Evolutionary conservation across 1,284 basidiomycete species (phyloP), one percentile per base, ranked within the genome.

Genomic region (Leccinum cinnamomeum): DNA sequence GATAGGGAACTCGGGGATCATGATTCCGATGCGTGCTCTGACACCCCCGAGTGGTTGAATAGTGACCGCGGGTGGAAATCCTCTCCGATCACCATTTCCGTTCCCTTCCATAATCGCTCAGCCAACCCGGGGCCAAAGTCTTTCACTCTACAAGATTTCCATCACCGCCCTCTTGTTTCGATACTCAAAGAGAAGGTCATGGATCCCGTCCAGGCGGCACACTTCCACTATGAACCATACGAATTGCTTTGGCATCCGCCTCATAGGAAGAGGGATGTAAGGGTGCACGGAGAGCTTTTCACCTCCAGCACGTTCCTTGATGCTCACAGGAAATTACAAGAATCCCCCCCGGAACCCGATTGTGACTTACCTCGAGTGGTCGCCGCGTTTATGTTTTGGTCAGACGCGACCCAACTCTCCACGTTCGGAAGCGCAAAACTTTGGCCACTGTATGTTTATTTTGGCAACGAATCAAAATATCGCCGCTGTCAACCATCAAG

Each of bases 41-140:
- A 48, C 12, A 12, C 12, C 20, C 46, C 46, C 0, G 46, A 48
- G 46, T 48, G 46, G 46, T 48, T 48, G 46, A 48, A 12, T 48
- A 48, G 18, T 48, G 46, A 48, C 5, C 18, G 46, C 12, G 46
- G 46, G 18, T 48, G 46, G 46, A 48, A 48, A 48, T 48, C 46
- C 0, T 48, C 46, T 0, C 46, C 46, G 10, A 20, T 48, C 46
- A 48, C 46, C 46, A 48, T 48, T 20, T 48, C 46, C 18, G 46
- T 48, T 48, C 46, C 46, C 18, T 48, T 48, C 20, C 46, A 48
- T 0, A 48, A 0, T 20, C 46, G 46, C 0, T 48, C 46, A 48
- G 46, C 11, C 46, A 48, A 48, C 0, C 46, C 46, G 0, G 46
- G 46, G 18, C 46, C 46, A 0, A 48, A 48, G 0, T 39, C 39